Conservation (phyloP, 495 filamentous ascomycete species). For the Trichoderma gamsii region DNA sequence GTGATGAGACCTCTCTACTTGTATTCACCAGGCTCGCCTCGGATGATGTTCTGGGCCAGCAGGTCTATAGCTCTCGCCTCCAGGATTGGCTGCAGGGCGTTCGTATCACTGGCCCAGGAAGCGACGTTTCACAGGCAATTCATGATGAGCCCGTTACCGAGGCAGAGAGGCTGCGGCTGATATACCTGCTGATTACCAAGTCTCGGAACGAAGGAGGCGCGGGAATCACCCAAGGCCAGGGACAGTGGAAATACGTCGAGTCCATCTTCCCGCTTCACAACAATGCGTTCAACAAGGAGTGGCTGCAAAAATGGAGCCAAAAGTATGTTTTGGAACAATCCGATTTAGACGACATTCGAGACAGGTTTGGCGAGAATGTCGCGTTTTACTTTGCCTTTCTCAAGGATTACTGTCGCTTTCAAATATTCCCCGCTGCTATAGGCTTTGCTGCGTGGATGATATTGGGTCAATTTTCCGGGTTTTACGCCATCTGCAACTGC, state of each 20-base stretch:
- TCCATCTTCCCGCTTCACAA: conserved; percentile 88
- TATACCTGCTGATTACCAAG: conserved; percentile 81
- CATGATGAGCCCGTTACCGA: conserved; percentile 68
- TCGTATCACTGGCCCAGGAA: conserved; percentile 68
- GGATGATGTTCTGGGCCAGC: conserved; percentile 51
- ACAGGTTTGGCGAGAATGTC: conserved; percentile 87
- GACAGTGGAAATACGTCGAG: conserved; percentile 79
- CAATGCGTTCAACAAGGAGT: conserved; percentile 75
- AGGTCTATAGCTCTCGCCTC: conserved; percentile 68
- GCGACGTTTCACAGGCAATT: conserved; percentile 58
- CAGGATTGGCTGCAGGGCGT: conserved; percentile 96
- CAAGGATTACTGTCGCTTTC: conserved; percentile 83
- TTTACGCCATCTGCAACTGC: conserved; percentile 75
- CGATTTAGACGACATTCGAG: conserved; percentile 78
- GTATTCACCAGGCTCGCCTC: conserved; percentile 78
- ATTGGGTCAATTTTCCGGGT: conserved; percentile 73
- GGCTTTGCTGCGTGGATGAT: conserved; percentile 77
- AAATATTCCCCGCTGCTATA: conserved; percentile 77
- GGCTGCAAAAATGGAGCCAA: conserved; percentile 83
- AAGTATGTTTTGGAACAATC: conserved; percentile 70
- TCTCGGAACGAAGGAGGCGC: conserved; percentile 78
- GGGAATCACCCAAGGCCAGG: conserved; percentile 74
- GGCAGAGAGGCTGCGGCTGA: conserved; percentile 79
- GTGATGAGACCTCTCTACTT: conserved; percentile 68
- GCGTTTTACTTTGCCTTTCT: conserved; percentile 97